Evolutionary conservation across 2,329 filamentous ascomycete genomes (phyloP), one percentile per base, ranked within the genome.

Genomic region (Spiromastix sp.): DNA sequence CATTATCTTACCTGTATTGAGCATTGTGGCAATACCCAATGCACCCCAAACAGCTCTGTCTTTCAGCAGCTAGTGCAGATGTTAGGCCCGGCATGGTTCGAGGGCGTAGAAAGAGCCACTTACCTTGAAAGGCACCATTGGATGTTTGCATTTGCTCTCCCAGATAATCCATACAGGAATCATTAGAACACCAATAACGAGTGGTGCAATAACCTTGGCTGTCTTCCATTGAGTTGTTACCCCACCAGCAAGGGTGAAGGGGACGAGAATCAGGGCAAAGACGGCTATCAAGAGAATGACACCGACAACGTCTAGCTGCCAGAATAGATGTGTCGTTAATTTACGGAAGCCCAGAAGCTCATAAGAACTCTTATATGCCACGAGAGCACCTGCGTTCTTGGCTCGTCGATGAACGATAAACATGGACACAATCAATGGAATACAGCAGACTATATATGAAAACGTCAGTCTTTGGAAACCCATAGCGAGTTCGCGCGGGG

Each of bases 41-140:
- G 77, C 67, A 4, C 65, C 74, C 73, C 76, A 80, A 17, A 80
- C 68, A n/a, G 66, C 67, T 15, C 77, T 73, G 48, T 81, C 74
- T 53, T 71, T 74, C 47, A 81, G 63, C 2, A 77, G 60, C 37
- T 59, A 21, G n/a, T n/a, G n/a, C n/a, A n/a, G n/a, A n/a, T n/a
- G n/a, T n/a, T n/a, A n/a, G n/a, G n/a, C n/a, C n/a, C n/a, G n/a
- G n/a, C n/a, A n/a, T n/a, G 18, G 15, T 13, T 5, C 4, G 11
- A 5, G 8, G n/a, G 5, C 3, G 16, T 13, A 7, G 5, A 20
- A 35, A 7, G 5, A 9, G n/a, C 18, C 12, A 32, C 51, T 44
- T 19, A 56, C 56, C 27, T 61, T 59, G 56, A 80, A 79, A 4
- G 77, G 77, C 1, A 79, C 56, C 43, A 80, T 67, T 0, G 55